Conservation (phyloP, 805 yeast species). For the Helenozyma baotianmanensis region DNA sequence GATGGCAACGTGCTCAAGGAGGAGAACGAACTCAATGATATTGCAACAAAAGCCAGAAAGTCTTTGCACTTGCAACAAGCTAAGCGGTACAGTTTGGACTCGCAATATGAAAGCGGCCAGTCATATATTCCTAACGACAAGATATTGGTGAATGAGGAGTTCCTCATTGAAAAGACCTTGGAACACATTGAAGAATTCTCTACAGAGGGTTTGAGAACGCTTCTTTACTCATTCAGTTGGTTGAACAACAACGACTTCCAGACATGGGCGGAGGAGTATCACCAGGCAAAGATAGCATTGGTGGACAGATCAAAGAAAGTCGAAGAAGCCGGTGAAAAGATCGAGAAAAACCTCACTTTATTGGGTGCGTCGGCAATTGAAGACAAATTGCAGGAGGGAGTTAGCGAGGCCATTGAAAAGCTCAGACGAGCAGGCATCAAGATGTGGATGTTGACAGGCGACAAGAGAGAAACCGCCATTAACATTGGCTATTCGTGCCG, state of each 20-base stretch:
- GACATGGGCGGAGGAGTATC: constrained; percentile 63
- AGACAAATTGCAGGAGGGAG: constrained; percentile 96
- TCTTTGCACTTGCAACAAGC: constrained; percentile 59
- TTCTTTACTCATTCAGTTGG: constrained; percentile 78
- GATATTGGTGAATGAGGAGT: constrained; percentile 66
- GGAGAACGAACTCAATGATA: constrained; percentile 49
- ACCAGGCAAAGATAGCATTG: constrained; percentile 73
- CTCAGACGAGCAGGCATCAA: constrained; percentile 89
- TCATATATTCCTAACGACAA: constrained; percentile 41
- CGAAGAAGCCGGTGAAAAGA: constrained; percentile 64
- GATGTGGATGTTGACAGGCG: constrained; percentile 98
- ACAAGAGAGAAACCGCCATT: constrained; percentile 95
- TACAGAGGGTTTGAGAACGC: constrained; percentile 89
- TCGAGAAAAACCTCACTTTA: constrained; percentile 67
- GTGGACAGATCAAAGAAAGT: constrained; percentile 60
- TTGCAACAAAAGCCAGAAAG: constrained; percentile 48
- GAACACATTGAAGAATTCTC: constrained; percentile 93
- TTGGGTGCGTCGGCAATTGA: constrained; percentile 96
- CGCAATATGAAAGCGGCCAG: constrained; percentile 3
- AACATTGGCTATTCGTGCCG: constrained; percentile 95
- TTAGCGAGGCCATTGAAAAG: constrained; percentile 89
- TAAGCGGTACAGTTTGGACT: constrained; percentile 45
- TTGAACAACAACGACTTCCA: constrained; percentile 54
- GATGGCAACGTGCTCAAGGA: constrained; percentile 47
- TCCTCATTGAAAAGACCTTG: constrained; percentile 74